Evolutionary conservation across 208 protist genomes (phyloP).

Genomic region (Leishmania arabica): DNA sequence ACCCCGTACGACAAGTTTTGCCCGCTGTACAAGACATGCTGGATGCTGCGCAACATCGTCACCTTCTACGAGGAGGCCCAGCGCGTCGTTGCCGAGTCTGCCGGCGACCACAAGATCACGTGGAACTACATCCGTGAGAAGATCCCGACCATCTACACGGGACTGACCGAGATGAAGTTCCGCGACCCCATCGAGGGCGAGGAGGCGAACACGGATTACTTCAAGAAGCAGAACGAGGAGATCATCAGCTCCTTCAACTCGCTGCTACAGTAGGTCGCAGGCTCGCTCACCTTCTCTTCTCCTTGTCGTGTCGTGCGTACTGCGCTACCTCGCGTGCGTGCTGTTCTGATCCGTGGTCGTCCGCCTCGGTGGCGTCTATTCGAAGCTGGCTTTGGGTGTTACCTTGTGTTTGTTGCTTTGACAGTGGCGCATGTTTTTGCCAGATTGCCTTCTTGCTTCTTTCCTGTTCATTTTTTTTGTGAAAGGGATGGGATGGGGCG

Average conservation of each 20-base stretch:
- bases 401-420: neutral
- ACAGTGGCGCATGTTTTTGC: neutral
- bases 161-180: conserved; percentile 93
- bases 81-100: conserved; percentile 88
- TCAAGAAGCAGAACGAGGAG: conserved; percentile 90
- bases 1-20: conserved; percentile 98
- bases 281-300: neutral
- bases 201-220: conserved; percentile 85
- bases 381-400: neutral
- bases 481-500: neutral
- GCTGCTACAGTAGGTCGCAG: conserved; percentile 66
- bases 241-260: conserved; percentile 84
- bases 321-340: neutral
- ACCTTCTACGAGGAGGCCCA: conserved; percentile 97
- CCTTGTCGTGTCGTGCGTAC: neutral
- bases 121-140: conserved; percentile 95
- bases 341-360: no score
- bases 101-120: conserved; percentile 95
- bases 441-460: conserved; percentile 3
- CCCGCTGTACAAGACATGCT: conserved; percentile 99
- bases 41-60: conserved; percentile 98
- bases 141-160: conserved; percentile 83
- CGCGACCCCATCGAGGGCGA: conserved; percentile 87
- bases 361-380: neutral
- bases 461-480: neutral